Evolutionary conservation across 805 yeast species (phyloP), one percentile per base, ranked within the genome.

Genomic region (Candida ficus): DNA sequence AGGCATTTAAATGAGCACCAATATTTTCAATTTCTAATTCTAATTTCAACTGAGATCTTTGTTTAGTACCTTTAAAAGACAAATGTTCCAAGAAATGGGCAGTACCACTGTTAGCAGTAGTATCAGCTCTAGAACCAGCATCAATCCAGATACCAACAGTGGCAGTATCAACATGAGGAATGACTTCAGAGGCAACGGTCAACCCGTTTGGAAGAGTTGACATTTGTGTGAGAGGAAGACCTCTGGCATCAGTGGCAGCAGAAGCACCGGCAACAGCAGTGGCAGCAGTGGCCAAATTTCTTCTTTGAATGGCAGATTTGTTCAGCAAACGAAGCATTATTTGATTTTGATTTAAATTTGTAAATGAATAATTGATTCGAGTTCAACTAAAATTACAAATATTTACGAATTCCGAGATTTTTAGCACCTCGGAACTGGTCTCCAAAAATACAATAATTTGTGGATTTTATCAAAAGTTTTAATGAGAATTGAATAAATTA

Each of bases 111-210:
- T 73, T 73, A 55, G 85, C 78, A 34, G 71, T 70, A 54, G 79
- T 83, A 64, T 93, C 99, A 4, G 98, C 98, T 47, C 99, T 74
- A 4, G 97, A 90, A 3, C 99, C 99, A 30, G 99, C 96, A 64
- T 93, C 96, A 46, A 93, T 89, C 91, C 96, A 95, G 41, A 93
- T 91, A 3, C 98, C 99, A 12, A 93, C 96, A 2, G 99, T 93
- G 46, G 99, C 98, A 33, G 97, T 89, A 52, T 83, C 74, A 7
- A 95, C 81, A 47, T 84, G 81, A 10, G 98, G 98, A 59, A 85
- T 78, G 33, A 72, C 57, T 60, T 93, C 98, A 34, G 95, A 76
- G 40, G 98, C 99, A 29, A 91, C 96, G 0, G 97, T 91, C 33
- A 93, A 65, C 3, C 99, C 99, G 60, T 93, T 93, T n/a, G 81